These are phyloP conservation scores for Cercis canadensis DNA, from an alignment of 306 rosid genomes.

Conservation along the genomic window DNA sequence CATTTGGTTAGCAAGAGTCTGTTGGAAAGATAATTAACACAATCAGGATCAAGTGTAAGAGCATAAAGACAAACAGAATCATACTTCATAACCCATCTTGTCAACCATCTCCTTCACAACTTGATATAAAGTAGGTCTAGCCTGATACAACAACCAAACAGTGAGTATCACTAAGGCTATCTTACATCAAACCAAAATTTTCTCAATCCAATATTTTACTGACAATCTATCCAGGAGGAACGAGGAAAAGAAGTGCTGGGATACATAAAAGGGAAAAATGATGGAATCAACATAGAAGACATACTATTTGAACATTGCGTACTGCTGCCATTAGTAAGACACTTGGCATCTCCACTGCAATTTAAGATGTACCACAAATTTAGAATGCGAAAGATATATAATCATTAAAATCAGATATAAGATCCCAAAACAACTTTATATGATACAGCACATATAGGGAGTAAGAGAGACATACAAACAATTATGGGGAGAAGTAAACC, in stretches of 20 bases:
- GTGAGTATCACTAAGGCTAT: conserved; percentile 20
- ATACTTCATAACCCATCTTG: conserved; percentile 94
- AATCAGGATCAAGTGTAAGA: conserved; percentile 28
- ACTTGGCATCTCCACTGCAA: conserved; percentile 98
- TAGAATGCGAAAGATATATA: conserved; percentile 23
- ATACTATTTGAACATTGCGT: conserved; percentile 91
- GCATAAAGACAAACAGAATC: conserved; percentile 32
- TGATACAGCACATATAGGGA: conserved; percentile 11
- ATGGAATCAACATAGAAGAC: conserved; percentile 31
- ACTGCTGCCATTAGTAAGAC: conserved; percentile 90
- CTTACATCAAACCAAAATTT: conserved; percentile 30
- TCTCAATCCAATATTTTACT: conserved; percentile 2
- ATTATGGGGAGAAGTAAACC: conserved; percentile 97
- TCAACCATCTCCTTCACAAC: conserved; percentile 92
- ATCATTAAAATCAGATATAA: conserved; percentile 21
- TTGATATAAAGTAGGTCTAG: conserved; percentile 95
- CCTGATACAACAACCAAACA: conserved; percentile 59
- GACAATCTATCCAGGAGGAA: neutral
- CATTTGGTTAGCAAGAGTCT: conserved; percentile 32
- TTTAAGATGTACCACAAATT: conserved; percentile 42
- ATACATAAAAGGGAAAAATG: neutral
- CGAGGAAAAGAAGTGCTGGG: conserved; percentile 5
- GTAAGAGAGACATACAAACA: conserved; percentile 75
- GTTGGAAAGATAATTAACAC: conserved; percentile 8
- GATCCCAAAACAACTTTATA: conserved; percentile 15